Evolutionary conservation across 2,329 filamentous ascomycete genomes (phyloP), one percentile per base, ranked within the genome.

Genomic region (Nemania diffusa): DNA sequence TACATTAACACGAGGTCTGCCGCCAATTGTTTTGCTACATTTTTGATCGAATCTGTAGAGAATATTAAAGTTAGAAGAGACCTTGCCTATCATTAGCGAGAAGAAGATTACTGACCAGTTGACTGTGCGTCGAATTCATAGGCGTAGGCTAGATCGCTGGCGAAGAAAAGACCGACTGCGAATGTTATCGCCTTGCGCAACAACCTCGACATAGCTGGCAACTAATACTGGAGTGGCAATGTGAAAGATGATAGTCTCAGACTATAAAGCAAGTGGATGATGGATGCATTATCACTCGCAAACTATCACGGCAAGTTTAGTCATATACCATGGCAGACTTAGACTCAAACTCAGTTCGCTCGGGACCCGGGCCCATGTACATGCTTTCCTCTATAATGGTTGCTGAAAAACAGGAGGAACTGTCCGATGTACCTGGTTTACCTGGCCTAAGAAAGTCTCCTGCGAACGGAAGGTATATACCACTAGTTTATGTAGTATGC

Each of bases 1-100:
- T 84, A 84, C 69, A 81, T 82, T 13, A 77, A 78, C 77, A 84
- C 79, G 76, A 88, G 79, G 71, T 88, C 85, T 48, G 81, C 78
- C 1, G 85, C 81, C 77, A 88, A 83, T 52, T 81, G 78, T 67
- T 83, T 84, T 15, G 87, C 81, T 11, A 84, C 79, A 42, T 78
- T 74, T 65, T 79, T 84, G 67, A 88, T 76, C 1, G 85, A 88
- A 50, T 82, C 86, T 88, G 20, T 15, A n/a, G 11, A 46, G n/a
- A 0, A 46, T 26, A 26, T 20, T 8, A 17, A 22, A n/a, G 50
- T 71, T 27, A 73, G 60, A 32, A 56, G 42, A 27, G 24, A 42
- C n/a, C 26, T 27, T 57, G 9, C 17, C 40, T 3, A 5, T 27
- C 5, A 1, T 7, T 4, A 13, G 2, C 6, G 1, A n/a, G 13